Percentiles rank a stretch among this genome's conserved stretches.
phyloP scores from a whole-genome alignment of 345 rosid genomes.

The Anastatica hierochuntica region DNA sequence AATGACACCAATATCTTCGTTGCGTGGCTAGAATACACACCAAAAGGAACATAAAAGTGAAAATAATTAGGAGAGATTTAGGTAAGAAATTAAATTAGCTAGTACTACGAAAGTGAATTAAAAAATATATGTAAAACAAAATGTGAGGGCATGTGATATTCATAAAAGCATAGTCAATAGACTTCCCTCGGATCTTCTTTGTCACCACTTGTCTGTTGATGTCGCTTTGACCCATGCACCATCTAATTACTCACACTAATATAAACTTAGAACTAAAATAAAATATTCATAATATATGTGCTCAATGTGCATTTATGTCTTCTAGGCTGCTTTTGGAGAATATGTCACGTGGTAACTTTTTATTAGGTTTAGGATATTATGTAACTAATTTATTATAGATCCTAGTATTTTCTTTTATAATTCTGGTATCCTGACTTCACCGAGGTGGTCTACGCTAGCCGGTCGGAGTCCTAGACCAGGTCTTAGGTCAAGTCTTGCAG shows the following conservation, averaged over 20 bases:
- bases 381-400: no score
- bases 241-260: constrained; percentile 20
- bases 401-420: no score
- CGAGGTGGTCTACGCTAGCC: no score
- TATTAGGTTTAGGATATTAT: background rate
- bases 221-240: constrained; percentile 28
- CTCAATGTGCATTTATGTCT: constrained; percentile 8
- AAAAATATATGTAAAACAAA: no score
- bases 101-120: no score
- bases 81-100: constrained; percentile 17
- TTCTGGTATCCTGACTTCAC: no score
- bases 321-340: constrained; percentile 15
- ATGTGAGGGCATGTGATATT: constrained; percentile 46
- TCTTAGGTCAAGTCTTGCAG: no score
- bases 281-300: background rate
- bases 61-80: constrained; percentile 12
- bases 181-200: constrained; percentile 24
- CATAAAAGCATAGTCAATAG: constrained; percentile 49
- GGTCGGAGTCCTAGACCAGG: no score
- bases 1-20: no score
- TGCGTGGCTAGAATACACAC: no score
- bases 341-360: constrained; percentile 18
- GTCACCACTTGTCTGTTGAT: constrained; percentile 21
- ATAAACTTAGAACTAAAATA: background rate
- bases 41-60: background rate